These are phyloP conservation scores for Phytophthora multivora DNA, from an alignment of 352 stramenopile genomes.

Conservation along the genomic window DNA sequence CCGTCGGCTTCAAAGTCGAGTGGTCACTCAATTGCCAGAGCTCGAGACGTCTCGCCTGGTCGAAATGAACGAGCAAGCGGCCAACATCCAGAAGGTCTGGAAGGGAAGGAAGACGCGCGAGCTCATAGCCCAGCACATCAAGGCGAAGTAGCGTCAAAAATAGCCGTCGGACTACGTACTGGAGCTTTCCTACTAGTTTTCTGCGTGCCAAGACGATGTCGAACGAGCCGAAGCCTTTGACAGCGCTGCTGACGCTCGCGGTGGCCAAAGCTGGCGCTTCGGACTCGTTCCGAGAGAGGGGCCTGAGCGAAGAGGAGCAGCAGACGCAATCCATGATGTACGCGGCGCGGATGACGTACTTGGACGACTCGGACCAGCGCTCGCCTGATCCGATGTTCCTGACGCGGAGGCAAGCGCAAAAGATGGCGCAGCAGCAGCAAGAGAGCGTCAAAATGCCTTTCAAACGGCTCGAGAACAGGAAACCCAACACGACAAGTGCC, in stretches of 20 bases:
- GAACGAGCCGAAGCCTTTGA: constrained; percentile 7
- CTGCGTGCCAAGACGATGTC: constrained; percentile 10
- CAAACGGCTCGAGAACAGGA: constrained; percentile 47
- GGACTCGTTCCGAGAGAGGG: constrained; percentile 6
- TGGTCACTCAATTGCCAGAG: constrained; percentile 41
- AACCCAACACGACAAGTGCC: constrained; percentile 23
- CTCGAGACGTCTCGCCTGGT: constrained; percentile 45
- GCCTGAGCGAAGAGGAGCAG: constrained; percentile 47
- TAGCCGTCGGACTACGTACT: neutral
- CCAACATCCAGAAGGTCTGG: constrained; percentile 62
- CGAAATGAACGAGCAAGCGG: constrained; percentile 38
- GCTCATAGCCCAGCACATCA: constrained; percentile 60
- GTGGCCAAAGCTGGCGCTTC: constrained; percentile 13
- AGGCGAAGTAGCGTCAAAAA: constrained; percentile 14
- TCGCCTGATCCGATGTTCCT: constrained; percentile 72
- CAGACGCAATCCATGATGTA: constrained; percentile 78
- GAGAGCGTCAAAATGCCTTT: constrained; percentile 46
- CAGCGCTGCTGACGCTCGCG: constrained; percentile 23
- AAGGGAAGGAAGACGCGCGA: constrained; percentile 57
- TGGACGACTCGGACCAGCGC: constrained; percentile 53
- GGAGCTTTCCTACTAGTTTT: neutral
- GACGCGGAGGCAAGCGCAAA: constrained; percentile 79
- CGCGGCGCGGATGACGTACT: constrained; percentile 77
- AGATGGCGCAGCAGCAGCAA: constrained; percentile 58
- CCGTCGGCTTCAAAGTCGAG: constrained; percentile 43